phyloP scores from a whole-genome alignment of 1,139 yeast genomes.

The Hansenula lynferdii region DNA sequence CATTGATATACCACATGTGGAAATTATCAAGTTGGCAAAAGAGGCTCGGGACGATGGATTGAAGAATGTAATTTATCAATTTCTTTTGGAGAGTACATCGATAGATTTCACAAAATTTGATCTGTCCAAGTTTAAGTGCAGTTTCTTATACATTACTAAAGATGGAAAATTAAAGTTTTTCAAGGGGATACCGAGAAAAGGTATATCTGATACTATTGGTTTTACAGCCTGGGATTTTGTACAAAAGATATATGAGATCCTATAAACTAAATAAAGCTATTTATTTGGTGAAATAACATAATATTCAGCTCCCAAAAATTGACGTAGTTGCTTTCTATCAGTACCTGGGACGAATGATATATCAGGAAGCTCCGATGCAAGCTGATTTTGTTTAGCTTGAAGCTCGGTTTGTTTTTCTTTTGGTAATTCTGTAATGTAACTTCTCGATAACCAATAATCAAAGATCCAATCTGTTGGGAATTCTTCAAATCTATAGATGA shows the following conservation, averaged over 20 bases:
- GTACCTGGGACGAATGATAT: slow-evolving; percentile 3
- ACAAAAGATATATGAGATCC: slow-evolving; percentile 12
- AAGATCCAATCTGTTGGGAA: slow-evolving; percentile 34
- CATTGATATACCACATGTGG: slow-evolving; percentile 13
- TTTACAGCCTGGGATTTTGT: slow-evolving; percentile 22
- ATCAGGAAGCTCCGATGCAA: slow-evolving; percentile 10
- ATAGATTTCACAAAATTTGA: slow-evolving; percentile 15
- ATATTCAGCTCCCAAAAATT: slow-evolving; percentile 18
- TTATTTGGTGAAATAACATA: slow-evolving; percentile 10
- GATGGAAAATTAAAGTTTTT: slow-evolving; percentile 19
- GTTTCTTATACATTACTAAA: slow-evolving; percentile 13
- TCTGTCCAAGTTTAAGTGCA: slow-evolving; percentile 13
- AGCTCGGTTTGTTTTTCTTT: slow-evolving; percentile 33
- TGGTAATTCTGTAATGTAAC: slow-evolving; percentile 47
- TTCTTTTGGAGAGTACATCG: slow-evolving; percentile 14
- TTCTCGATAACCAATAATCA: slow-evolving; percentile 54
- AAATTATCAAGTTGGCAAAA: slow-evolving; percentile 8
- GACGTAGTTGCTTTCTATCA: slow-evolving; percentile 10
- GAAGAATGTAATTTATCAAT: slow-evolving; percentile 7
- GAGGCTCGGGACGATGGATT: slow-evolving; percentile 4
- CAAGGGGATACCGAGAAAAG: slow-evolving; percentile 16
- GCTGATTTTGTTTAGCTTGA: slow-evolving; percentile 28
- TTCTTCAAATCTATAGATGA: slow-evolving; percentile 30
- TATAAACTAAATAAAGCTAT: background rate
- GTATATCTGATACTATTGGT: slow-evolving; percentile 13